Conservation (phyloP, 495 filamentous ascomycete genomes). For the Neurospora sp. region DNA sequence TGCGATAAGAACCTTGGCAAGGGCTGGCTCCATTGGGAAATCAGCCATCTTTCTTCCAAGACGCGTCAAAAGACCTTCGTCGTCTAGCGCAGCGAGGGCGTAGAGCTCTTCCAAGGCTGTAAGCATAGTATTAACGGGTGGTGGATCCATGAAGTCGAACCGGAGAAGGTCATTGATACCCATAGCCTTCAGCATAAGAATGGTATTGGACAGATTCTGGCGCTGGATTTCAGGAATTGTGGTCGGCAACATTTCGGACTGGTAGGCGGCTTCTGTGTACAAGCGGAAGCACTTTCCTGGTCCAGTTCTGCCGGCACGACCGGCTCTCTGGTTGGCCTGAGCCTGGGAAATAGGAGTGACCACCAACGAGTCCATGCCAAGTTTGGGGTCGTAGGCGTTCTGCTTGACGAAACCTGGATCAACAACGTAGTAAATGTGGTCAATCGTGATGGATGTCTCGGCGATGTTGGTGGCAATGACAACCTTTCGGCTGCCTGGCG, state of each 20-base stretch:
- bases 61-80: constrained; percentile 90
- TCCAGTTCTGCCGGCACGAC: constrained; percentile 86
- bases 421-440: constrained; percentile 93
- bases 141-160: constrained; percentile 97
- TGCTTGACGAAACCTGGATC: constrained; percentile 98
- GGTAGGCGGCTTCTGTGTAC: constrained; percentile 92
- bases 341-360: constrained; percentile 95
- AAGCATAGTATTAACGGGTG: constrained; percentile 94
- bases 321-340: constrained; percentile 89
- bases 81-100: constrained; percentile 81
- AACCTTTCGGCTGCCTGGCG: constrained; percentile 80
- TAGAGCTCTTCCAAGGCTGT: constrained; percentile 94
- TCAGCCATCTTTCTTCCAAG: constrained; percentile 96
- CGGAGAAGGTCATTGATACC: constrained; percentile 96
- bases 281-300: constrained; percentile 94
- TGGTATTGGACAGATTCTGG: constrained; percentile 87
- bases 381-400: constrained; percentile 91
- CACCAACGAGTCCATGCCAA: constrained; percentile 94
- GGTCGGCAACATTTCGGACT: constrained; percentile 94
- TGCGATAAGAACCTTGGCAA: constrained; percentile 83
- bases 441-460: constrained; percentile 95
- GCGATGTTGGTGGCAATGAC: constrained; percentile 99
- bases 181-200: constrained; percentile 99
- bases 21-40: constrained; percentile 80
- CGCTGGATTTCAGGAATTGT: constrained; percentile 95